Evolutionary conservation across 2,329 filamentous ascomycete genomes (phyloP).

Genomic region (Blastomyces emzantsi): DNA sequence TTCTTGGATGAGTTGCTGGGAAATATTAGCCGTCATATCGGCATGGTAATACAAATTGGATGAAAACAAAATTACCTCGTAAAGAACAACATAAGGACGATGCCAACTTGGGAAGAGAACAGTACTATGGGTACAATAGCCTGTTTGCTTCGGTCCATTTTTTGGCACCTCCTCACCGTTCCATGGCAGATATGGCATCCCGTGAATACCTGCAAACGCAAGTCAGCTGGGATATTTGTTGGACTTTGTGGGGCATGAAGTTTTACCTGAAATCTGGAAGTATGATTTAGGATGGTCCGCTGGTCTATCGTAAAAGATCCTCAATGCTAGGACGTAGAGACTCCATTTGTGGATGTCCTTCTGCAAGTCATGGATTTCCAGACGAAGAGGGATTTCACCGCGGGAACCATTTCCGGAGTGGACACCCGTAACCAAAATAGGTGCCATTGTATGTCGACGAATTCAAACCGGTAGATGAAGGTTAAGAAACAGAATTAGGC

Average conservation of each 20-base stretch:
- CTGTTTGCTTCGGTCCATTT: slow-evolving; percentile 45
- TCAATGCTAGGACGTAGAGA: slow-evolving; percentile 7
- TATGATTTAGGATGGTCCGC: slow-evolving; percentile 4
- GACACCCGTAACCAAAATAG: slow-evolving; percentile 5
- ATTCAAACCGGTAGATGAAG: not conserved
- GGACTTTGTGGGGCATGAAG: not conserved
- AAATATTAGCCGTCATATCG: slow-evolving; percentile 1
- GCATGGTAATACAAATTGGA: not conserved
- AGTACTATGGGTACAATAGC: slow-evolving; percentile 69
- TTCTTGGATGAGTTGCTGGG: slow-evolving; percentile 31
- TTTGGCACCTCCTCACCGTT: slow-evolving; percentile 4
- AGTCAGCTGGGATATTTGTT: not conserved
- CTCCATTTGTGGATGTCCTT: slow-evolving; percentile 5
- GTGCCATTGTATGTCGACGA: not conserved
- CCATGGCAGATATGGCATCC: slow-evolving; percentile 10
- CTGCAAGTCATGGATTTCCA: slow-evolving; percentile 4
- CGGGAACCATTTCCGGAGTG: not conserved
- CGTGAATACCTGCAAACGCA: slow-evolving; percentile 5
- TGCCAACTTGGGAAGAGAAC: slow-evolving; percentile 78
- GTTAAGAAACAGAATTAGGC: not conserved
- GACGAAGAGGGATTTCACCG: slow-evolving; percentile 6
- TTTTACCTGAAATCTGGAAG: slow-evolving; percentile 7
- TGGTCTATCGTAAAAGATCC: slow-evolving; percentile 6
- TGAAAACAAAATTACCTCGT: slow-evolving; percentile 37
- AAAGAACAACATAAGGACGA: slow-evolving; percentile 62